These are phyloP conservation scores for Brettanomyces sp. DNA, from an alignment of 805 yeast genomes.

Conservation along the genomic window DNA sequence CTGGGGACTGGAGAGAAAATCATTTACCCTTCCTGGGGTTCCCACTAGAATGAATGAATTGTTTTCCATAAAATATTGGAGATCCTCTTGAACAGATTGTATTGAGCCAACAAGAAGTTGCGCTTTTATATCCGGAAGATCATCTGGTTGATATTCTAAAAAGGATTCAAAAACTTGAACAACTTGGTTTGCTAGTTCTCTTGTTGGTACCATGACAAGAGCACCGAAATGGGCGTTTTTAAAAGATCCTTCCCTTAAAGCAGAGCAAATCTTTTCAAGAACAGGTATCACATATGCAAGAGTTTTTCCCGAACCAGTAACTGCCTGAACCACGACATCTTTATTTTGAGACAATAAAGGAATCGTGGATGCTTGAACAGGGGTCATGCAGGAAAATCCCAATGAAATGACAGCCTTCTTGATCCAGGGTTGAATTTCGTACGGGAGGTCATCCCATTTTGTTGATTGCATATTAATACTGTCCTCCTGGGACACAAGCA, in stretches of 20 bases:
- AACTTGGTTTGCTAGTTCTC: constrained; percentile 62
- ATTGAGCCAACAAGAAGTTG: constrained; percentile 61
- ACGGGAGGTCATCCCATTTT: constrained; percentile 50
- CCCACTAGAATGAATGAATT: constrained; percentile 76
- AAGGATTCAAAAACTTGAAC: constrained; percentile 54
- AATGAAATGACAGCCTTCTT: constrained; percentile 58
- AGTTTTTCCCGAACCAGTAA: constrained; percentile 98
- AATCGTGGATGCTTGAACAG: constrained; percentile 92
- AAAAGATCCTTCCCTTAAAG: constrained; percentile 20
- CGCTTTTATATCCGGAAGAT: constrained; percentile 31
- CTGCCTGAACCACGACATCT: constrained; percentile 95
- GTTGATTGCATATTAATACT: constrained; percentile 29
- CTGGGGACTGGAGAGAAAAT: constrained; percentile 50
- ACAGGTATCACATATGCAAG: constrained; percentile 82
- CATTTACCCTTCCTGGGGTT: constrained; percentile 85
- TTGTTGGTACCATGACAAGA: constrained; percentile 62
- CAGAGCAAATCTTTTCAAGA: constrained; percentile 47
- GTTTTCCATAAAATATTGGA: constrained; percentile 41
- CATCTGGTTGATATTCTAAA: constrained; percentile 48
- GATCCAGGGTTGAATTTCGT: constrained; percentile 60
- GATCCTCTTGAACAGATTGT: constrained; percentile 60
- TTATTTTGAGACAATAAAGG: constrained; percentile 78
- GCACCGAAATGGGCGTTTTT: constrained; percentile 64
- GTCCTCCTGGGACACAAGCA: constrained; percentile 17
- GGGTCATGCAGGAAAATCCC: constrained; percentile 82